Percentiles rank a stretch among this genome's conserved stretches.
These are phyloP conservation scores for Sporisorium graminicola DNA, from an alignment of 1,284 basidiomycete genomes.

Conservation along the genomic window DNA sequence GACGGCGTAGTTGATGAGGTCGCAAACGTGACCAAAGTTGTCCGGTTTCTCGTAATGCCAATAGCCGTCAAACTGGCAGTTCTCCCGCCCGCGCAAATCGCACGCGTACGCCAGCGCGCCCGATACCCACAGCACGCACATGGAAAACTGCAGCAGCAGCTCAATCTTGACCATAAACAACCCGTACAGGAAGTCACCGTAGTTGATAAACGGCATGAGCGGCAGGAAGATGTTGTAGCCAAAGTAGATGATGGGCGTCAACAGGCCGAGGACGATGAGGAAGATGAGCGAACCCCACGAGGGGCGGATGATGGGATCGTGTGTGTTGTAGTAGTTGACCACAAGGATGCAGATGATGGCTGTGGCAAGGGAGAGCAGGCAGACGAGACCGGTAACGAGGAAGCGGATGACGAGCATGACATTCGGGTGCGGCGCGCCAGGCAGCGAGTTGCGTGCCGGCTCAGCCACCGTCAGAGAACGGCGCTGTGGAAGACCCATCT, in stretches of 20 bases:
- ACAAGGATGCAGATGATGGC: conserved; percentile 66
- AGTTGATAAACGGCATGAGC: conserved; percentile 66
- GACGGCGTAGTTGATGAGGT: conserved; percentile 69
- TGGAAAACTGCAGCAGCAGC: conserved; percentile 67
- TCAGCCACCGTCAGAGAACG: conserved; percentile 59
- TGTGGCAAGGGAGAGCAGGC: conserved; percentile 60
- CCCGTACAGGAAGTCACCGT: conserved; percentile 66
- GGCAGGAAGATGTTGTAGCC: conserved; percentile 69
- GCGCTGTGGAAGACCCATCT: conserved; percentile 64
- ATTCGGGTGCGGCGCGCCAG: conserved; percentile 62
- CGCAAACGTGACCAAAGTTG: conserved; percentile 69
- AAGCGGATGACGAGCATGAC: conserved; percentile 63
- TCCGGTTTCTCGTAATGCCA: conserved; percentile 70
- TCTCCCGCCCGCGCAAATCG: conserved; percentile 69
- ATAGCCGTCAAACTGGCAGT: conserved; percentile 70
- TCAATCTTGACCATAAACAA: conserved; percentile 69
- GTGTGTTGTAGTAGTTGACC: conserved; percentile 69
- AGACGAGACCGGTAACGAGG: conserved; percentile 64
- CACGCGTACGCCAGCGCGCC: conserved; percentile 68
- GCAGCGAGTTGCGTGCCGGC: conserved; percentile 32
- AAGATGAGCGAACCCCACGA: conserved; percentile 71
- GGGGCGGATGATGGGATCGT: conserved; percentile 69
- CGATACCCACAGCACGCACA: conserved; percentile 70
- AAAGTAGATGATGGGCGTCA: conserved; percentile 69
- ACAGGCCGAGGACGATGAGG: conserved; percentile 69